Conservation (phyloP, 148 eudicot genomes). For the Pharnaceum exiguum region DNA sequence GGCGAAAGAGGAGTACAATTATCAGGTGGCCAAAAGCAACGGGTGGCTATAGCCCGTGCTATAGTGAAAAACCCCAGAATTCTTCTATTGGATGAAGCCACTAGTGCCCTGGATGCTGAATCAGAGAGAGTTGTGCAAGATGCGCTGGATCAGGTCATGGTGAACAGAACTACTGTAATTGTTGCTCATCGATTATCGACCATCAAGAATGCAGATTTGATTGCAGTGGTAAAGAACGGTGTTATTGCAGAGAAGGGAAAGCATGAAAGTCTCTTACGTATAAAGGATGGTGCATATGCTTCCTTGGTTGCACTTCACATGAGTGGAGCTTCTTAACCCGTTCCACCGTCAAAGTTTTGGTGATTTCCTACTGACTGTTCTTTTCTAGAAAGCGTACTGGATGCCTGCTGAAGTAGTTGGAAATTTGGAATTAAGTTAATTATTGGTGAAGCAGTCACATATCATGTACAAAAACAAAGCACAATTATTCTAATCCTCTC, state of each 20-base stretch:
- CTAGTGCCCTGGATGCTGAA: conserved; percentile 69
- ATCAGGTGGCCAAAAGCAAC: conserved; percentile 71
- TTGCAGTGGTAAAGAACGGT: conserved; percentile 59
- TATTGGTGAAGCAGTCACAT: too few species aligned
- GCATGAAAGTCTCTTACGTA: conserved; percentile 44
- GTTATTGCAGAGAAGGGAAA: conserved; percentile 68
- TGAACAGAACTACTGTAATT: conserved; percentile 52
- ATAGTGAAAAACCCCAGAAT: conserved; percentile 59
- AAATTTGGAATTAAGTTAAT: not conserved
- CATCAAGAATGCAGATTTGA: conserved; percentile 47
- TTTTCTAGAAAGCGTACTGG: not conserved
- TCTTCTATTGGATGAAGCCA: conserved; percentile 63
- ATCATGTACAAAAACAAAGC: too few species aligned
- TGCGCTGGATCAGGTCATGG: conserved; percentile 54
- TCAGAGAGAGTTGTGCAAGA: conserved; percentile 68
- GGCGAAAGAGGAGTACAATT: conserved; percentile 72
- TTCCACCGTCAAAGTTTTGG: not conserved
- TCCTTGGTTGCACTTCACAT: conserved; percentile 57
- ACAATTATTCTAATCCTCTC: too few species aligned
- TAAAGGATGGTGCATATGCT: conserved; percentile 52
- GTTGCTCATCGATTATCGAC: conserved; percentile 70
- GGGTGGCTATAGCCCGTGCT: conserved; percentile 73
- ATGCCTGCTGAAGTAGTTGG: not conserved
- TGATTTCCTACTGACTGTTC: not conserved
- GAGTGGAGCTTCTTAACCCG: conserved; percentile 21